Conservation (phyloP, 139 green algal species). For the Parachlorella kessleri region DNA sequence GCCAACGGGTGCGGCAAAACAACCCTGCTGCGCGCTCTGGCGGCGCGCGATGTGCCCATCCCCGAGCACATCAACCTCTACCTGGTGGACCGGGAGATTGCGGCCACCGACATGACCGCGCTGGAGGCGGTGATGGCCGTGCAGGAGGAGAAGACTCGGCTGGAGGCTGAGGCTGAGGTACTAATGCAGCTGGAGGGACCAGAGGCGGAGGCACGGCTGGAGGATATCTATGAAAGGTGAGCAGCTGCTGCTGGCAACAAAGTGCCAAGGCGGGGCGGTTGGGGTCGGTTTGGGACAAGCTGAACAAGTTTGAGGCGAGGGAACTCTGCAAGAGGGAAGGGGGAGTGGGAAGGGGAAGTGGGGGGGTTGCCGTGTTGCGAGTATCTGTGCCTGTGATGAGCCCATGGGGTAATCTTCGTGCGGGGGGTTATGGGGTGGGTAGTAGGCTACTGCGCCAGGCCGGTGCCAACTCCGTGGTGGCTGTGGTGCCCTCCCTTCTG, state of each 20-base stretch:
- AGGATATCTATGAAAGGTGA: constrained; percentile 73
- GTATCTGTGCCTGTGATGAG: no score
- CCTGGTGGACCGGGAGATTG: constrained; percentile 86
- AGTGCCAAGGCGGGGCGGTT: no score
- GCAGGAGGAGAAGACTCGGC: constrained; percentile 72
- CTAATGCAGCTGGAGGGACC: constrained; percentile 69
- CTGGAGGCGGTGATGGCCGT: constrained; percentile 72
- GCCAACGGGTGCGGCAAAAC: constrained; percentile 91
- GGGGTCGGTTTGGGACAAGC: no score
- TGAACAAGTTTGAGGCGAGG: no score
- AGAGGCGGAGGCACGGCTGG: constrained; percentile 71
- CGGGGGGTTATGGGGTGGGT: no score
- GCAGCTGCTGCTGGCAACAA: background rate
- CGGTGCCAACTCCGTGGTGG: no score
- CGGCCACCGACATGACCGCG: constrained; percentile 78
- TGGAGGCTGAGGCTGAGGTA: constrained; percentile 79
- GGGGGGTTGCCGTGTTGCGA: no score
- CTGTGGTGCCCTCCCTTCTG: no score
- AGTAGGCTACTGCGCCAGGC: no score
- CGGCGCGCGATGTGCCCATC: constrained; percentile 83
- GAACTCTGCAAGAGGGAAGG: no score
- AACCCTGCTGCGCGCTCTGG: constrained; percentile 85
- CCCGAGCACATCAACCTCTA: constrained; percentile 95
- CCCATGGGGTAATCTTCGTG: no score
- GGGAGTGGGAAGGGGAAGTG: no score